phyloP scores from a whole-genome alignment of 495 filamentous ascomycete genomes.

The Cryomyces antarcticus region DNA sequence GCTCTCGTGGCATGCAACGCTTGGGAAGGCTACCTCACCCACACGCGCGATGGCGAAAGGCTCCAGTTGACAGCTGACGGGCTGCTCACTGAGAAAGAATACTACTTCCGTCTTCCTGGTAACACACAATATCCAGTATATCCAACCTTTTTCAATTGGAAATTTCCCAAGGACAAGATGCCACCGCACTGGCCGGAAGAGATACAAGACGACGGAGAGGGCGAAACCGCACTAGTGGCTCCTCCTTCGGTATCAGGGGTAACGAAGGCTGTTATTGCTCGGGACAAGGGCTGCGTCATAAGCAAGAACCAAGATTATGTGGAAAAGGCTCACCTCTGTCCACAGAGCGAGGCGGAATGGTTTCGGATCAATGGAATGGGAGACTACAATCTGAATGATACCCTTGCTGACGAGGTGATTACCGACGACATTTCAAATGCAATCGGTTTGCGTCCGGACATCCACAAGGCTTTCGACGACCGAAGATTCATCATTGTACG shows the following conservation, averaged over 20 bases:
- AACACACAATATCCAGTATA: constrained; percentile 1
- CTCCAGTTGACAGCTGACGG: neutral
- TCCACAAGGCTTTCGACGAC: constrained; percentile 4
- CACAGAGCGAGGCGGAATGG: constrained; percentile 2
- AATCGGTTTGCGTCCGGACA: constrained; percentile 2
- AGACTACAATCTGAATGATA: neutral
- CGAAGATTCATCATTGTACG: constrained; percentile 2
- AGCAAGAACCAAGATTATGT: neutral
- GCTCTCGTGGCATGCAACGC: constrained; percentile 1
- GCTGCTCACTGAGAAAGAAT: neutral
- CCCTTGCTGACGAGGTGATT: too few species aligned
- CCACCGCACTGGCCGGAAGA: neutral
- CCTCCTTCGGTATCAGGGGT: neutral
- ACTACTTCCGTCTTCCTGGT: constrained; percentile 5
- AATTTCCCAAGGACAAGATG: constrained; percentile 4
- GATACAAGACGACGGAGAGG: neutral
- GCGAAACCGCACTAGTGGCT: neutral
- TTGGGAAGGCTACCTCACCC: neutral
- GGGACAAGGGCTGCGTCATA: neutral
- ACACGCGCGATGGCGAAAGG: neutral
- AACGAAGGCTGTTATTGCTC: neutral
- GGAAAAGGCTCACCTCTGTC: constrained; percentile 6
- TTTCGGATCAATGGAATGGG: constrained; percentile 5
- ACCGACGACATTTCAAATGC: constrained; percentile 5
- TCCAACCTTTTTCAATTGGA: constrained; percentile 5